phyloP scores from a whole-genome alignment of 371 early-diverging fungal genomes.

The Rozella allomycis region DNA sequence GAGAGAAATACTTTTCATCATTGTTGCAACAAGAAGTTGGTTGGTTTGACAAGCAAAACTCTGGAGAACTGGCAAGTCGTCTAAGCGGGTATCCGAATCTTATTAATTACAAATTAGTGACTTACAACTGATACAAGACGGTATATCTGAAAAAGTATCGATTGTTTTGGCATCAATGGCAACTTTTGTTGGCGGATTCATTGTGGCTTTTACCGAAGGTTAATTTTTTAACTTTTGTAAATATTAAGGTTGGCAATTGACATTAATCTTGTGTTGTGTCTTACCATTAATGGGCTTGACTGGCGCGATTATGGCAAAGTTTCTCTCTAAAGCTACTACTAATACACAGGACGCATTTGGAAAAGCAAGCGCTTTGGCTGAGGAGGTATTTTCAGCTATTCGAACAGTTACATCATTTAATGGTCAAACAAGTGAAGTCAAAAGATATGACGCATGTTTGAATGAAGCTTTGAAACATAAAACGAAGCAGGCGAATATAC shows the following conservation, averaged over 20 bases:
- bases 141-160: constrained; percentile 63
- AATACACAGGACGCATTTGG: constrained; percentile 16
- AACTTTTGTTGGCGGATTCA: constrained; percentile 61
- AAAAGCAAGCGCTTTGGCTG: constrained; percentile 52
- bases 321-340: constrained; percentile 24
- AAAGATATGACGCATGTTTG: constrained; percentile 26
- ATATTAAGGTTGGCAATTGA: constrained; percentile 72
- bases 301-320: constrained; percentile 30
- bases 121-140: constrained; percentile 18
- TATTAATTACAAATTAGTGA: no score
- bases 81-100: no score
- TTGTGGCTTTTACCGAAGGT: constrained; percentile 61
- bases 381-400: constrained; percentile 61
- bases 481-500: constrained; percentile 2
- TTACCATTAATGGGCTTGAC: constrained; percentile 11
- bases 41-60: constrained; percentile 53
- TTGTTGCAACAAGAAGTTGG: constrained; percentile 70
- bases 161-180: constrained; percentile 36
- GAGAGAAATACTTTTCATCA: constrained; percentile 41
- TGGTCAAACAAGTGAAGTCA: constrained; percentile 40
- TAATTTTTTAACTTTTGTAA: no score
- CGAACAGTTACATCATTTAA: constrained; percentile 71
- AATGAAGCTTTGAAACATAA: constrained; percentile 4
- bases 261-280: constrained; percentile 51
- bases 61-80: constrained; percentile 38